Percentiles rank a stretch among this genome's conserved stretches.
phyloP scores from a whole-genome alignment of 73 alveolate genomes.

The Paramecium tetraurelia region DNA sequence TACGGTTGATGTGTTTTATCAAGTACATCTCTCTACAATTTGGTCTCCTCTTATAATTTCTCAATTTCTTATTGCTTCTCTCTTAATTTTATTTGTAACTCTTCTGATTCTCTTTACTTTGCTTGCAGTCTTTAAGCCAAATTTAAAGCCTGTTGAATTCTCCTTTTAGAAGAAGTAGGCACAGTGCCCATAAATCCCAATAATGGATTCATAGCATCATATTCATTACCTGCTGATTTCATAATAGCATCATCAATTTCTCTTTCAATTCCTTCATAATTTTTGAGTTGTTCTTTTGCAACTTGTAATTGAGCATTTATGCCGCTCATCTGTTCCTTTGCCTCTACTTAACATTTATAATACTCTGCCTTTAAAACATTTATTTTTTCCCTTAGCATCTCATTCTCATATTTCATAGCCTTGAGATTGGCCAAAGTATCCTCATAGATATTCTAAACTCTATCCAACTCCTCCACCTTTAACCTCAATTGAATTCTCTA shows the following conservation, averaged over 20 bases:
- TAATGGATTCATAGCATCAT: conserved; percentile 65
- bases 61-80: conserved; percentile 64
- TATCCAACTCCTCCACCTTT: conserved; percentile 74
- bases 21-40: conserved; percentile 66
- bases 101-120: conserved; percentile 78
- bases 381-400: conserved; percentile 71
- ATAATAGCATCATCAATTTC: conserved; percentile 87
- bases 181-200: conserved; percentile 71
- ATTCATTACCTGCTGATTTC: conserved; percentile 73
- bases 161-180: conserved; percentile 86
- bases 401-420: conserved; percentile 79
- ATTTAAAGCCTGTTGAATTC: conserved; percentile 78
- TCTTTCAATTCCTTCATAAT: conserved; percentile 86
- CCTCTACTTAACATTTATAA: conserved; percentile 73
- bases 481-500: conserved; percentile 66
- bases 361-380: conserved; percentile 82
- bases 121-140: conserved; percentile 81
- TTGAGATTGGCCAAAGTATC: conserved; percentile 78
- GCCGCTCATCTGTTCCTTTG: conserved; percentile 72
- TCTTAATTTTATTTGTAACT: conserved; percentile 54
- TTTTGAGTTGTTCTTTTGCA: conserved; percentile 75
- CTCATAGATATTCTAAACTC: conserved; percentile 80
- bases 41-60: conserved; percentile 64
- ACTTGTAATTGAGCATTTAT: conserved; percentile 82
- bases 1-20: conserved; percentile 76